These are phyloP conservation scores for Triticum timopheevii DNA, from an alignment of 176 grass and related monocot species.

Conservation along the genomic window DNA sequence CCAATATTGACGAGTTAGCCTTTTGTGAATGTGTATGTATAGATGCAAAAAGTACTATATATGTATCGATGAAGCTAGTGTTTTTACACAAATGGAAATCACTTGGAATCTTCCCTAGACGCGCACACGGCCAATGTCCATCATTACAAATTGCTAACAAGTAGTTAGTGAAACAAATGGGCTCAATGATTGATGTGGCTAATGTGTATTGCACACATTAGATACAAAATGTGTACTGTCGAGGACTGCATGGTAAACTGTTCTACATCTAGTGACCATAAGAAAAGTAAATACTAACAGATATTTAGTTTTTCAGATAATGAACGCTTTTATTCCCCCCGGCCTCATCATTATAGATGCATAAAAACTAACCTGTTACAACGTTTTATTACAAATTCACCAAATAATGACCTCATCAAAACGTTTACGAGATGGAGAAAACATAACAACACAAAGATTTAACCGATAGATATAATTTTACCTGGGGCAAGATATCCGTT, in stretches of 20 bases:
- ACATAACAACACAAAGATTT: not conserved
- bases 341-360: not conserved
- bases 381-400: not conserved
- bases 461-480: not conserved
- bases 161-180: not conserved
- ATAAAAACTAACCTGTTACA: not conserved
- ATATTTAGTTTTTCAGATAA: not conserved
- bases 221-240: not conserved
- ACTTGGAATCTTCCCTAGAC: not conserved
- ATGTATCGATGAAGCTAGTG: not conserved
- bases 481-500: constrained; percentile 10
- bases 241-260: not conserved
- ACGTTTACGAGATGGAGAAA: not conserved
- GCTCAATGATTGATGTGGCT: not conserved
- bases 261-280: not conserved
- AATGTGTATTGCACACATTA: not conserved
- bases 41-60: not conserved
- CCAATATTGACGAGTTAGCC: not conserved
- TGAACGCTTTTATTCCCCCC: not conserved
- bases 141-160: not conserved
- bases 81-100: not conserved
- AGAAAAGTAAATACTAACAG: not conserved
- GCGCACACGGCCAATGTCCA: not conserved
- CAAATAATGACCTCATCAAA: not conserved
- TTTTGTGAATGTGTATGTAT: not conserved